Evolutionary conservation across 345 rosid species (phyloP), one percentile per base, ranked within the genome.

Genomic region (Eucalyptus albens): DNA sequence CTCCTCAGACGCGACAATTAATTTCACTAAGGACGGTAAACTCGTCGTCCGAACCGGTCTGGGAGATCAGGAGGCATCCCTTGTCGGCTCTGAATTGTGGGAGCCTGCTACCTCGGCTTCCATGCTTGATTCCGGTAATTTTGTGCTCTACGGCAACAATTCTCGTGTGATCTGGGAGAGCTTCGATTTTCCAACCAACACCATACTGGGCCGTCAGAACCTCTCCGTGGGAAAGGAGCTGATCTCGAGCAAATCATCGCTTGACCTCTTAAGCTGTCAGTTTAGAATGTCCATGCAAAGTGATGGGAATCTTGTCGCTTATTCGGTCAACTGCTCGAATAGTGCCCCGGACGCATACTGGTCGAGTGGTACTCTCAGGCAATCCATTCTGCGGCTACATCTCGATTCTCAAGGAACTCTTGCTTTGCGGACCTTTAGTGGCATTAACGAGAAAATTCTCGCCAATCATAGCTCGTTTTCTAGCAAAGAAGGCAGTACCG

Each of bases 151-250:
- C 26, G 26, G 8, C 44, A 9, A 9, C 14, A 33, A 72, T 33
- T 72, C 82, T 72, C 26, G 7, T 72, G 26, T 72, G 26, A 33
- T 69, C 82, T 72, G 82, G 82, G 0, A 72, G 44, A 72, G 82
- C 82, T 72, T 33, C 2, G 7, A 17, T 33, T 21, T 33, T 2
- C 82, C 82, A 2, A 72, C 82, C 82, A 0, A 72, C 82, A 72
- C 82, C 82, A 9, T 72, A 3, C 26, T 72, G 2, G 26, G 44
- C 4, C 44, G 82, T 10, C 82, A 72, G 82, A 72, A 17, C 82
- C 82, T 72, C 26, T 17, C 82, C 8, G 2, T 0, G 44, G 14
- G 2, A 10, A 0, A 2, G 0, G 44, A 33, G 3, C 24, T 72
- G 42, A 72, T 72, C 2, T 72, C 82, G 8, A 72, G 82, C 82